Evolutionary conservation across 2,329 filamentous ascomycete species (phyloP), one percentile per base, ranked within the genome.

Genomic region (Gyromitra esculenta): DNA sequence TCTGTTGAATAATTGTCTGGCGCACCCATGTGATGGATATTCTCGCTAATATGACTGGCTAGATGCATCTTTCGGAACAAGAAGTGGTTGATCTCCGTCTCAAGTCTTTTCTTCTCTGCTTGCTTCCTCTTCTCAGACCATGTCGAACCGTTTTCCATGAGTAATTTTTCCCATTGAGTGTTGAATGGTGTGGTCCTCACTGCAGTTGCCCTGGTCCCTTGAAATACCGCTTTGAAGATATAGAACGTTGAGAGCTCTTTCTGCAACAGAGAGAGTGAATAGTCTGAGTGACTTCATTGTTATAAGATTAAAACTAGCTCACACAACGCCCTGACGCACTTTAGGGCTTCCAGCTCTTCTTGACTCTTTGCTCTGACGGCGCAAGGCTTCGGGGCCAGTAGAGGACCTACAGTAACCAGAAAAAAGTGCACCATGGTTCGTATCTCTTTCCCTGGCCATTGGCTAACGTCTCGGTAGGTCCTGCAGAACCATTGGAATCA

Each of bases 391-490:
- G 37, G 15, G 5, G n/a, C 5, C 15, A 64, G 3, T 7, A 64
- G 13, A 21, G n/a, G n/a, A n/a, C n/a, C n/a, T n/a, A n/a, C n/a
- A n/a, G n/a, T n/a, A n/a, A n/a, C n/a, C n/a, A n/a, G 39, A n/a
- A 11, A 6, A 35, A 67, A n/a, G 7, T 8, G 18, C 1, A 3
- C 15, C 50, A 66, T 25, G 5, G 45, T 65, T 6, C 41, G n/a
- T 9, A 64, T 48, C 21, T 72, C 68, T 31, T 63, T 64, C 4
- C 68, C 69, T 52, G n/a, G 13, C 62, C 60, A 68, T 50, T 59
- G 63, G n/a, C 48, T 45, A 35, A 74, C 50, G 1, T 52, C 13
- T 0, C 48, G 3, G 9, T 73, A 67, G 5, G 2, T 15, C 45
- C 52, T 66, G 5, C 8, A 57, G 15, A 62, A 48, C 7, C 1